Percentiles rank a stretch among this genome's conserved stretches.
Conservation (phyloP, 805 yeast species). For the Martiniozyma abietophila region DNA sequence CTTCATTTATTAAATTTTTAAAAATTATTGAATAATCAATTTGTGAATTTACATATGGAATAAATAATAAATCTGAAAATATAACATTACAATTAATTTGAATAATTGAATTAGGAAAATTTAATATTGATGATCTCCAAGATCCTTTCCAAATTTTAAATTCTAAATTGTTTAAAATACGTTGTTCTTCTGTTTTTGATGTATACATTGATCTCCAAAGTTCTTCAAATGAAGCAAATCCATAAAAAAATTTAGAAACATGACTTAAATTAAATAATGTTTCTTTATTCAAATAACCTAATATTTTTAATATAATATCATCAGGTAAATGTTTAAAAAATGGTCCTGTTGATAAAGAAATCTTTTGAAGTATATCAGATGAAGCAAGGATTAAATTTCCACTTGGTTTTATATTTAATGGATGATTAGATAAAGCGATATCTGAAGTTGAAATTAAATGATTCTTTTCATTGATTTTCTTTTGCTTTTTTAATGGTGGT, state of each 20-base stretch:
- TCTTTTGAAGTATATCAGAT: constrained; percentile 12
- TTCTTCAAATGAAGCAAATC: constrained; percentile 68
- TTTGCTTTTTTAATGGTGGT: constrained; percentile 1
- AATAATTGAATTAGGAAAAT: constrained; percentile 22
- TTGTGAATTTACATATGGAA: constrained; percentile 78
- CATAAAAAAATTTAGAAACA: constrained; percentile 60
- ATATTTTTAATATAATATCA: constrained; percentile 47
- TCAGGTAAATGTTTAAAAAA: constrained; percentile 45
- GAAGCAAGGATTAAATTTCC: constrained; percentile 41
- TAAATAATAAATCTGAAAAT: constrained; percentile 69
- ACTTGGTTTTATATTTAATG: constrained; percentile 65
- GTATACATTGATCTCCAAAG: constrained; percentile 63
- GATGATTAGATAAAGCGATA: constrained; percentile 41
- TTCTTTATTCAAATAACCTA: constrained; percentile 37
- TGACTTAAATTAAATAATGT: constrained; percentile 47
- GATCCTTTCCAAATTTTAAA: constrained; percentile 58
- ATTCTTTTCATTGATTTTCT: constrained; percentile 1
- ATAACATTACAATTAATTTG: constrained; percentile 36
- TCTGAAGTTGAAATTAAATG: constrained; percentile 1
- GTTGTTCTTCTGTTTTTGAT: constrained; percentile 9
- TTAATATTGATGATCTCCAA: constrained; percentile 61
- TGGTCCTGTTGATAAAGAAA: constrained; percentile 40
- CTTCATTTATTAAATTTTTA: constrained; percentile 39
- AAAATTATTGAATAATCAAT: constrained; percentile 48
- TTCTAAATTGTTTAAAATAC: constrained; percentile 5